These are phyloP conservation scores for Xylariaceae sp. DNA, from an alignment of 2,329 filamentous ascomycete genomes.

Conservation along the genomic window DNA sequence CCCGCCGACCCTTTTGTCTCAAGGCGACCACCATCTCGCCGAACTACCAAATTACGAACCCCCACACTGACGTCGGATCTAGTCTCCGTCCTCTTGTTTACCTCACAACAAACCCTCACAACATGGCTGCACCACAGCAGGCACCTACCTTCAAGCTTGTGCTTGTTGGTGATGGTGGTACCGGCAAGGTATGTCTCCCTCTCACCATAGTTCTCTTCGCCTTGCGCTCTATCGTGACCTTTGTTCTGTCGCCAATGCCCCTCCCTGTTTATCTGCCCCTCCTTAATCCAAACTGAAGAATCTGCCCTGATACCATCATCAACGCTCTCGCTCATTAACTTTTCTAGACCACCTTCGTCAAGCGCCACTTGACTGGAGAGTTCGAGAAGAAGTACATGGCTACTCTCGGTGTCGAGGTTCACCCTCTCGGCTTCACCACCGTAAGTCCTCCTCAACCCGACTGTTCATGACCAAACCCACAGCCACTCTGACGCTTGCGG, in stretches of 20 bases:
- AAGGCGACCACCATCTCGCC: not conserved
- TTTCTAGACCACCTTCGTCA: constrained; percentile 95
- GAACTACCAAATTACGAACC: too few species aligned
- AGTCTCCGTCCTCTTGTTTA: constrained; percentile 19
- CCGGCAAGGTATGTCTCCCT: constrained; percentile 78
- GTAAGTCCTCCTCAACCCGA: constrained; percentile 57
- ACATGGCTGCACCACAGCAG: constrained; percentile 61
- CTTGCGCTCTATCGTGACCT: constrained; percentile 6
- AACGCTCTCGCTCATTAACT: constrained; percentile 19
- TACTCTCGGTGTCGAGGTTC: constrained; percentile 98
- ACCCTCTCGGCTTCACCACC: constrained; percentile 95
- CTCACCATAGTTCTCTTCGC: constrained; percentile 10
- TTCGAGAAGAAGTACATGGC: constrained; percentile 99
- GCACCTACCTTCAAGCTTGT: constrained; percentile 98
- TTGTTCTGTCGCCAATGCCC: constrained; percentile 11
- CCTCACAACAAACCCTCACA: constrained; percentile 27
- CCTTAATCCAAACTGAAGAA: too few species aligned
- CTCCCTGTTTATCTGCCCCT: constrained; percentile 25
- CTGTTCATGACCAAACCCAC: too few species aligned
- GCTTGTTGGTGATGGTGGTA: constrained; percentile 98
- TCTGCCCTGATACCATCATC: too few species aligned
- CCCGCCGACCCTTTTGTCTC: not conserved
- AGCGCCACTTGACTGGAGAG: constrained; percentile 99
- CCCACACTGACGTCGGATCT: constrained; percentile 22
- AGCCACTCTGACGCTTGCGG: too few species aligned